Percentiles rank a stretch among this genome's conserved stretches.
Conservation (phyloP, 2,329 filamentous ascomycete species). For the Exophiala alcalophila region DNA sequence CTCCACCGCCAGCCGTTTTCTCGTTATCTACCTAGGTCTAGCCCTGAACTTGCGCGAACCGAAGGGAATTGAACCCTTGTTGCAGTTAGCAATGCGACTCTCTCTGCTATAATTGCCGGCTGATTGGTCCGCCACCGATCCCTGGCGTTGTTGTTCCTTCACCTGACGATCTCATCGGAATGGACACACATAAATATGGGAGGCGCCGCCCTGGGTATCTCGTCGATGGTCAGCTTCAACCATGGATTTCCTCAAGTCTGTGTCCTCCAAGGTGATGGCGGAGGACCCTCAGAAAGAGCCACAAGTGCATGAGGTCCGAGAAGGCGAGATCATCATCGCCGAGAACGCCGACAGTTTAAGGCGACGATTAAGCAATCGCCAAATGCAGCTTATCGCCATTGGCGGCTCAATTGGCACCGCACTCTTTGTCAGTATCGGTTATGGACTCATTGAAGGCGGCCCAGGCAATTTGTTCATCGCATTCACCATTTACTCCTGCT, state of each 20-base stretch:
- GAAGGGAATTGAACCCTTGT: neutral
- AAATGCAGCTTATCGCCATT: slow-evolving; percentile 21
- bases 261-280: no score
- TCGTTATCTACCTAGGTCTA: slow-evolving; percentile 2
- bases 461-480: slow-evolving; percentile 37
- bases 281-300: no score
- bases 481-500: slow-evolving; percentile 22
- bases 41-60: no score
- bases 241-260: no score
- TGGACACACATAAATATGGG: no score
- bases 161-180: no score
- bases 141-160: no score
- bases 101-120: no score
- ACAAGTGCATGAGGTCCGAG: neutral
- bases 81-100: slow-evolving; percentile 2
- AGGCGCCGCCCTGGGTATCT: no score
- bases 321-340: neutral
- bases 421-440: slow-evolving; percentile 38
- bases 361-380: slow-evolving; percentile 1
- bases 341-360: slow-evolving; percentile 2
- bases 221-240: no score
- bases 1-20: neutral
- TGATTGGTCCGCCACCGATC: no score
- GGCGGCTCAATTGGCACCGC: slow-evolving; percentile 39
- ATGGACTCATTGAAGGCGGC: slow-evolving; percentile 35